A percentile compares a stretch with the other conserved stretches of the same genome.
Conservation (phyloP, 495 filamentous ascomycete species). For the Penicillium cosmopolitanum region DNA sequence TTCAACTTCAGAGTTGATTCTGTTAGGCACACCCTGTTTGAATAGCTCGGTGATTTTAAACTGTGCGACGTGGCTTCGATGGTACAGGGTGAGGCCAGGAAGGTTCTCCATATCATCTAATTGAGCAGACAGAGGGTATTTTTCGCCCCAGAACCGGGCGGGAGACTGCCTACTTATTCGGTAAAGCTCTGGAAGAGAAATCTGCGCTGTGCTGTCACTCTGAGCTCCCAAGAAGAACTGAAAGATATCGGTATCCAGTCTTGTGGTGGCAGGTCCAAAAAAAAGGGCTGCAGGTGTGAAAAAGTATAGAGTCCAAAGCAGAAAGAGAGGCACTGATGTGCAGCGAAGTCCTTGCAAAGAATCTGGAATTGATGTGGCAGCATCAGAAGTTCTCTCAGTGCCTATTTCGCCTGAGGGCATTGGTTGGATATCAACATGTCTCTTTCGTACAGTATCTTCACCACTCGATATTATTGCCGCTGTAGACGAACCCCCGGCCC, state of each 20-base stretch:
- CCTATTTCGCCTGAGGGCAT: not conserved
- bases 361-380: not conserved
- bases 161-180: conserved; percentile 38
- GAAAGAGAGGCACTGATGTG: conserved; percentile 38
- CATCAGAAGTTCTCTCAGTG: not conserved
- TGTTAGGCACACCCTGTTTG: conserved; percentile 13
- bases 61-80: conserved; percentile 35
- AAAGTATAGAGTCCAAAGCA: conserved; percentile 41
- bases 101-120: conserved; percentile 42
- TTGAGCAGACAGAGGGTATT: conserved; percentile 34
- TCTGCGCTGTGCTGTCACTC: conserved; percentile 5
- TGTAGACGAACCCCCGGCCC: not conserved
- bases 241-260: conserved; percentile 32
- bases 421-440: not conserved
- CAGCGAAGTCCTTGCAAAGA: conserved; percentile 16
- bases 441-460: not conserved
- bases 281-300: conserved; percentile 36
- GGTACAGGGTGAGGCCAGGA: conserved; percentile 31
- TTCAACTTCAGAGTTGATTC: not conserved
- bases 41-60: conserved; percentile 35
- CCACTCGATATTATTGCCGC: not conserved
- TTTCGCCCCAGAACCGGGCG: conserved; percentile 37
- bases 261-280: conserved; percentile 22
- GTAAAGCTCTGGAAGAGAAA: conserved; percentile 33
- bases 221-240: conserved; percentile 32